Base-by-base conservation (phyloP, 2,329 filamentous ascomycete species). In the Botrytis medusae region DNA sequence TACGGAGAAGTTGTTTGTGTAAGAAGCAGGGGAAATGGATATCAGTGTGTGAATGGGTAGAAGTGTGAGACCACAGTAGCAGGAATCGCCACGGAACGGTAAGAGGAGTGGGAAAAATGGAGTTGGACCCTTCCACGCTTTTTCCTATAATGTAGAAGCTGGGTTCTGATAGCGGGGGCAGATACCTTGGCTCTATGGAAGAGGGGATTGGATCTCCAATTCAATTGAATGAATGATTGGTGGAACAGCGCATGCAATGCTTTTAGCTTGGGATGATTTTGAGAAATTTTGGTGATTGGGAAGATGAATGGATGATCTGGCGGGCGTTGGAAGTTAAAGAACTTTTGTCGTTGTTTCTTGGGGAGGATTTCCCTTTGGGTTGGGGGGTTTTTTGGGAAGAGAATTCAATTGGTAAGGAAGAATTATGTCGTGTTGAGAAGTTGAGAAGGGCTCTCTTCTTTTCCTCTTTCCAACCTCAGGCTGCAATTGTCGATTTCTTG, bases 1-100 rank as follows among this genome's bases (percentile, higher is more conserved):
- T 51, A 57, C 51, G n/a, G 51, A 57, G 51, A 18, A 40, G 32
- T 32, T 69, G 32, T 57, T 57, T 69, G 48, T 69, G 48, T 37
- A 25, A 20, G 65, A 69, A 69, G 65, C 65, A 69, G 65, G 65
- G 65, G 65, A 69, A 68, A 69, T 2, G 12, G 48, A 69, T 42
- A 57, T 69, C 37, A 44, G 65, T 9, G 32, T 69, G 32, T 69
- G 65, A 69, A 69, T 69, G 65, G 65, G 18, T 44, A 57, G 65
- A 69, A 57, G 48, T 42, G 48, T 69, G 48, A 69, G 65, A 69
- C 65, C 65, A 57, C 51, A 57, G 34, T 69, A n/a, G 48, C 48
- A 68, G 65, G 32, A 57, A 69, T 69, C n/a, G 65, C 48, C 65
- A 69, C 65, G 51, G 65, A 42, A 69, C 65, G 65, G 65, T 69